Evolutionary conservation across 331 rosid genomes (phyloP).

Genomic region (Cydonia oblonga): DNA sequence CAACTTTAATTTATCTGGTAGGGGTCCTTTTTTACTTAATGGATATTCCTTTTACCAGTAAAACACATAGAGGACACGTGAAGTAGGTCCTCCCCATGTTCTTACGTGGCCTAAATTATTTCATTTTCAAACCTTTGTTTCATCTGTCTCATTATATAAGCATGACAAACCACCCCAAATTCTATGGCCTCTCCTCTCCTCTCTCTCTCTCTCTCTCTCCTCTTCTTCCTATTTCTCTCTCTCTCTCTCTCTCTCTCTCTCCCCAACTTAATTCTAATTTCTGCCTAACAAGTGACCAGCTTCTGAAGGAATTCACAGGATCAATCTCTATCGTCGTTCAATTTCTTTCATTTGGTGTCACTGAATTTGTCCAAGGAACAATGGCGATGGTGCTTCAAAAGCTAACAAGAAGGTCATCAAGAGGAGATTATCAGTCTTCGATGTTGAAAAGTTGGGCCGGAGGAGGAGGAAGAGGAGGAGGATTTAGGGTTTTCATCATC

Average conservation of each 20-base stretch:
- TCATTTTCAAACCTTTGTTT: constrained; percentile 10
- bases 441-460: constrained; percentile 1
- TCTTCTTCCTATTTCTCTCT: neutral
- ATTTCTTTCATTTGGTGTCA: neutral
- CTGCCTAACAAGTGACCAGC: no score
- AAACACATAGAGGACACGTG: neutral
- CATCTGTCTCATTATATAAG: constrained; percentile 20
- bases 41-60: constrained; percentile 13
- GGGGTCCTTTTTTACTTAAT: neutral
- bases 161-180: constrained; percentile 22
- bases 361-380: neutral
- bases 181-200: neutral
- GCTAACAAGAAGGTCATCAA: neutral
- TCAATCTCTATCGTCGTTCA: no score
- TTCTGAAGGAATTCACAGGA: no score
- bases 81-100: constrained; percentile 12
- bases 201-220: neutral
- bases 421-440: neutral
- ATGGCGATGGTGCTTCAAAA: neutral
- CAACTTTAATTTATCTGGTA: neutral
- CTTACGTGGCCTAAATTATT: constrained; percentile 6
- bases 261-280: neutral
- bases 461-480: constrained; percentile 6
- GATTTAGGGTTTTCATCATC: neutral
- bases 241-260: neutral